Evolutionary conservation across 2,329 filamentous ascomycete species (phyloP).

Genomic region (Phoma sp.): DNA sequence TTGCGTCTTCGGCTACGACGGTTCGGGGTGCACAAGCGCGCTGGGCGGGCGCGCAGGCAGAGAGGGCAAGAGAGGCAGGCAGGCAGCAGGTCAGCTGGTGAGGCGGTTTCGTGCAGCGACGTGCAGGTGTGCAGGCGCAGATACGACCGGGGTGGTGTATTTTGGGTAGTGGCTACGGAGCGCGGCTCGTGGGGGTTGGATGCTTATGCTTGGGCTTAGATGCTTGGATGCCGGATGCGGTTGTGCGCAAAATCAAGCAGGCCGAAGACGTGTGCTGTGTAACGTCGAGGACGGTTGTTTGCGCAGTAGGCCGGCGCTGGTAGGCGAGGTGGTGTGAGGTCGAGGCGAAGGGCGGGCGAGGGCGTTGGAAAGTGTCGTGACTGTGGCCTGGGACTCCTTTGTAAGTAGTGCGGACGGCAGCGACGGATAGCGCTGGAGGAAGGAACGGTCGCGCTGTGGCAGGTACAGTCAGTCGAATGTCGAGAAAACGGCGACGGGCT

Average conservation of each 20-base stretch:
- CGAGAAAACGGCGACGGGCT: constrained; percentile 23
- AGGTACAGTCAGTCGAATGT: constrained; percentile 17
- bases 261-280: constrained; percentile 9
- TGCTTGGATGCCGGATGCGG: constrained; percentile 23
- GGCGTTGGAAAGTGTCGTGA: constrained; percentile 1
- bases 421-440: constrained; percentile 15
- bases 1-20: constrained; percentile 29
- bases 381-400: constrained; percentile 12
- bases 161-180: constrained; percentile 31
- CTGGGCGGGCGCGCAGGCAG: constrained; percentile 33
- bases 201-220: background rate
- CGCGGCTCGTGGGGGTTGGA: constrained; percentile 27
- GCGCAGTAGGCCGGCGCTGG: background rate
- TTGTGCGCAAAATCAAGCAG: constrained; percentile 14
- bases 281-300: background rate
- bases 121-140: constrained; percentile 20
- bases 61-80: constrained; percentile 23
- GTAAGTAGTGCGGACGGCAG: constrained; percentile 15
- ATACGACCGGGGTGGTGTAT: constrained; percentile 18
- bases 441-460: constrained; percentile 21
- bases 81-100: constrained; percentile 38
- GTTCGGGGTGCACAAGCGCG: constrained; percentile 38
- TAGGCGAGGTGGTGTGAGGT: constrained; percentile 3
- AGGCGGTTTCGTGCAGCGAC: constrained; percentile 20
- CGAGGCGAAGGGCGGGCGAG: background rate